Evolutionary conservation across 1,284 basidiomycete species (phyloP).

Genomic region (Thecaphora thlaspeos): DNA sequence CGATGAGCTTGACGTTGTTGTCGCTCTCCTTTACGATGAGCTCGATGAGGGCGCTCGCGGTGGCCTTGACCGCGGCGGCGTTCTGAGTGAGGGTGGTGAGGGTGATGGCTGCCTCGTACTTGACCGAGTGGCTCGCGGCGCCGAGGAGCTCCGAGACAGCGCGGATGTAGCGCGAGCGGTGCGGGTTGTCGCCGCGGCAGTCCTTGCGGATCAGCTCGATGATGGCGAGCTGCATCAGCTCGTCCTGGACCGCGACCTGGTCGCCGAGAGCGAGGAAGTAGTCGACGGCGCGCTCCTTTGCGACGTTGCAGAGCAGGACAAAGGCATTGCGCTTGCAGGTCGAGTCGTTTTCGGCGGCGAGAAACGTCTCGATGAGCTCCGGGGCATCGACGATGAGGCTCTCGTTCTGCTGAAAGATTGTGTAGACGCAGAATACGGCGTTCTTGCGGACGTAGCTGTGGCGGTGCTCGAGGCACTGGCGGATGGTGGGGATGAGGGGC

Average conservation of each 20-base stretch:
- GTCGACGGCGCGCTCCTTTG: conserved; percentile 85
- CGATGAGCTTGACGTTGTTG: conserved; percentile 99
- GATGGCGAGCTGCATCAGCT: conserved; percentile 90
- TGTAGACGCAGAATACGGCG: conserved; percentile 91
- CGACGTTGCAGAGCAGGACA: conserved; percentile 84
- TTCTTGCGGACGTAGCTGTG: conserved; percentile 99
- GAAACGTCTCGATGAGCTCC: conserved; percentile 94
- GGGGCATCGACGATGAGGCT: conserved; percentile 94
- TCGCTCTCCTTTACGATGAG: conserved; percentile 93
- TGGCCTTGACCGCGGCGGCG: conserved; percentile 92
- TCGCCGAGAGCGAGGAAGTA: conserved; percentile 85
- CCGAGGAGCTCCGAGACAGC: conserved; percentile 93
- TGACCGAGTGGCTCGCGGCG: conserved; percentile 87
- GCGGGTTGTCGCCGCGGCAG: conserved; percentile 71
- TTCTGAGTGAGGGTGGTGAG: conserved; percentile 93
- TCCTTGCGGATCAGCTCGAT: conserved; percentile 93
- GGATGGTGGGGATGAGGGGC: conserved; percentile 88
- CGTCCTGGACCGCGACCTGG: conserved; percentile 79
- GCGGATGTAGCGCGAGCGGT: conserved; percentile 76
- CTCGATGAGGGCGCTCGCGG: conserved; percentile 83
- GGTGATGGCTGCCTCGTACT: conserved; percentile 95
- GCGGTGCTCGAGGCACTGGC: conserved; percentile 92
- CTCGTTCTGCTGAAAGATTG: conserved; percentile 81
- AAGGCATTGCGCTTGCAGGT: conserved; percentile 98
- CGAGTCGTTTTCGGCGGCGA: conserved; percentile 83